A percentile compares a stretch with the other conserved stretches of the same genome.
These are phyloP conservation scores for Herpotrichia juniperi DNA, from an alignment of 2,329 filamentous ascomycete genomes.

Conservation along the genomic window DNA sequence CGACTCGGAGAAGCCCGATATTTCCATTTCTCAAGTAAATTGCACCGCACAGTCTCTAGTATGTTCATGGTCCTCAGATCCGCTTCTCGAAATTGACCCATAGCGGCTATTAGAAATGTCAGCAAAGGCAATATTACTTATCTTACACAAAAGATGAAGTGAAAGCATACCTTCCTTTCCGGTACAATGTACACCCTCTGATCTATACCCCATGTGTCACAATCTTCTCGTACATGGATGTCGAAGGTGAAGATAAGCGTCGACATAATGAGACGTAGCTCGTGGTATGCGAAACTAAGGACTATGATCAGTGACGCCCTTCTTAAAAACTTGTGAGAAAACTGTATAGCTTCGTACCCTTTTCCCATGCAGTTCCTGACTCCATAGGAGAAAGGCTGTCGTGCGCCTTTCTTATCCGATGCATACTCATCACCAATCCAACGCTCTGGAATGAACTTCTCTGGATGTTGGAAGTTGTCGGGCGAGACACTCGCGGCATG, in stretches of 20 bases:
- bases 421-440: slow-evolving; percentile 1
- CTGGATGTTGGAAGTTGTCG: background rate
- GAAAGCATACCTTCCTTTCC: background rate
- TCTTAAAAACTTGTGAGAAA: background rate
- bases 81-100: background rate
- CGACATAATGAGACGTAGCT: background rate
- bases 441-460: background rate
- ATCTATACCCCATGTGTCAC: background rate
- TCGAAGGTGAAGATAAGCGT: background rate
- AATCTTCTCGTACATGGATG: background rate
- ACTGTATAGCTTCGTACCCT: background rate
- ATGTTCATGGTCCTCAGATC: background rate
- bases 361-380: background rate
- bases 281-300: background rate
- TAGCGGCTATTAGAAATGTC: background rate
- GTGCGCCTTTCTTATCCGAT: background rate
- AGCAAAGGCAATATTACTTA: background rate
- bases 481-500: background rate
- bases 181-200: background rate
- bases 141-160: no score
- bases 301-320: background rate
- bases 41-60: no score
- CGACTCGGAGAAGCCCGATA: no score
- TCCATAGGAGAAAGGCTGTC: background rate
- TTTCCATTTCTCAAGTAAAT: no score